These are phyloP conservation scores for Edaphochlamys debaryana DNA, from an alignment of 139 green algal species.

Conservation along the genomic window DNA sequence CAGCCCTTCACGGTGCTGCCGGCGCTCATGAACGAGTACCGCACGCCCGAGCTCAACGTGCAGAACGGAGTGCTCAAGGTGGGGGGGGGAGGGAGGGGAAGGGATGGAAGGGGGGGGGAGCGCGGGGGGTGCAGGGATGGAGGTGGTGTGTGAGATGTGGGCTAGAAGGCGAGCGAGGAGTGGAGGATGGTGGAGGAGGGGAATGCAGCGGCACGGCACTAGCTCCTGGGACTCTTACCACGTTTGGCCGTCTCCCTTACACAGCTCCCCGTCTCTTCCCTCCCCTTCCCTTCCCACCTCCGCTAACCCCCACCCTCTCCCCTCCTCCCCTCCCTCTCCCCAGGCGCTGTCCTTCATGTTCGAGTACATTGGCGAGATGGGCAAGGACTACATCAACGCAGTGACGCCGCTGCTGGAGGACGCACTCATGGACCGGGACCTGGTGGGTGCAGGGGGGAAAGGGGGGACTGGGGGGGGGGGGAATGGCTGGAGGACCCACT, in stretches of 20 bases:
- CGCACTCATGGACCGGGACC: conserved; percentile 94
- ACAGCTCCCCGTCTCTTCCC: too few relatives aligned
- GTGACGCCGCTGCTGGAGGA: conserved; percentile 97
- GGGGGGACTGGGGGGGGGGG: too few relatives aligned
- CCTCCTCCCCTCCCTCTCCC: background rate
- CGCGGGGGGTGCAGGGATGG: too few relatives aligned
- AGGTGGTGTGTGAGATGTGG: background rate
- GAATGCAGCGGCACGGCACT: too few relatives aligned
- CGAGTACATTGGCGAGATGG: conserved; percentile 99
- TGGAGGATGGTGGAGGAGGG: too few relatives aligned
- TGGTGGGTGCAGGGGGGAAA: too few relatives aligned
- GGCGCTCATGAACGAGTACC: conserved; percentile 99
- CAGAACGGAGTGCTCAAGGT: conserved; percentile 98
- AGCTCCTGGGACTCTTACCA: too few relatives aligned
- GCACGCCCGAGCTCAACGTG: conserved; percentile 97
- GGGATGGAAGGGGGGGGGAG: background rate
- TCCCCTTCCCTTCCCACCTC: too few relatives aligned
- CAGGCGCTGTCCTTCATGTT: conserved; percentile 99
- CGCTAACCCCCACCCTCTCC: too few relatives aligned
- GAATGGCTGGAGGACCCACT: too few relatives aligned
- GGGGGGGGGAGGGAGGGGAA: background rate
- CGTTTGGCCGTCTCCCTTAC: too few relatives aligned
- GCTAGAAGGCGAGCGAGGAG: background rate
- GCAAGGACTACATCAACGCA: conserved; percentile 99
- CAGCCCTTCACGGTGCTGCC: conserved; percentile 99